Evolutionary conservation across 2,329 filamentous ascomycete genomes (phyloP).

Genomic region (Metarhizium sp.): DNA sequence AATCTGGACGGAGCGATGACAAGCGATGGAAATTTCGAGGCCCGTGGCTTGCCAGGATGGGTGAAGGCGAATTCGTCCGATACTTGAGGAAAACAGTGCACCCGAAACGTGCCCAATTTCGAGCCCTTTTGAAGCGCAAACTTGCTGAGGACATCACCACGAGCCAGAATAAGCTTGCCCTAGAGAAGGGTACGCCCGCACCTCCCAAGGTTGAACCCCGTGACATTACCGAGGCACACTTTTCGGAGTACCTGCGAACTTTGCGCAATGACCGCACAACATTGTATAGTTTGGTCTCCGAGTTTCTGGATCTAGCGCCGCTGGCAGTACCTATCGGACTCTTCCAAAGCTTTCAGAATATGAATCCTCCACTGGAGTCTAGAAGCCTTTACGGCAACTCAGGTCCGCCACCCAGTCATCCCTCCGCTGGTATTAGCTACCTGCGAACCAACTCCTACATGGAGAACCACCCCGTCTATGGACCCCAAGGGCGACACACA

Average conservation of each 20-base stretch:
- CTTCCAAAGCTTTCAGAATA: constrained; percentile 6
- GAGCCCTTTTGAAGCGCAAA: constrained; percentile 38
- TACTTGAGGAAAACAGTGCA: constrained; percentile 47
- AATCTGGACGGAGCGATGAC: constrained; percentile 27
- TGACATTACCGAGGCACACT: constrained; percentile 40
- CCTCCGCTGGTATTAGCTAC: constrained; percentile 54
- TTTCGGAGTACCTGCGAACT: constrained; percentile 41
- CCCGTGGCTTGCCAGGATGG: constrained; percentile 56
- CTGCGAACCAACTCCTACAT: constrained; percentile 44
- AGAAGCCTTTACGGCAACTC: constrained; percentile 37
- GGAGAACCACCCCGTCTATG: constrained; percentile 53
- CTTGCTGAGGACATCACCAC: constrained; percentile 37
- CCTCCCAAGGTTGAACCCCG: constrained; percentile 17
- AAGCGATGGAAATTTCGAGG: constrained; percentile 58
- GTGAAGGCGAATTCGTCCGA: constrained; percentile 47
- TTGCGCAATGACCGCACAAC: constrained; percentile 41
- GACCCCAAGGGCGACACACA: constrained; percentile 41
- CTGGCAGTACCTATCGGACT: constrained; percentile 26
- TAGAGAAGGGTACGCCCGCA: constrained; percentile 25
- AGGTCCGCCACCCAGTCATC: constrained; percentile 52
- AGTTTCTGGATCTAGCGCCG: constrained; percentile 54
- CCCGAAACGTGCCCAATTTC: constrained; percentile 44
- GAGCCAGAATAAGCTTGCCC: constrained; percentile 25
- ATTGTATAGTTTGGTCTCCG: constrained; percentile 45
- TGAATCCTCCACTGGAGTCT: constrained; percentile 15